A percentile compares a stretch with the other conserved stretches of the same genome.
phyloP scores from a whole-genome alignment of 371 early-diverging fungal species.

The Rhizopus microsporus region DNA sequence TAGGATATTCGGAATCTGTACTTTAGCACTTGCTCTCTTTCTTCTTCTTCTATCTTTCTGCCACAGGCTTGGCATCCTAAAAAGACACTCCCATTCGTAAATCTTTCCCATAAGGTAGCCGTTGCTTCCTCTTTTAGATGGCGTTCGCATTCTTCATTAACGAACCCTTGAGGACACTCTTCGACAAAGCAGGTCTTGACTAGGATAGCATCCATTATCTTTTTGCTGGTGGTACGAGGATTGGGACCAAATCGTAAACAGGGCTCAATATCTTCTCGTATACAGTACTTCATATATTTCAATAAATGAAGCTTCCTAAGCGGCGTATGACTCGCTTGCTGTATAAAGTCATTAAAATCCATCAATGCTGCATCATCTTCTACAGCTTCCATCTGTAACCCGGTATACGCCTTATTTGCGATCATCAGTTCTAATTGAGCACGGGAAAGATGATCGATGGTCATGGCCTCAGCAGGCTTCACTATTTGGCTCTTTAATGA shows the following conservation, averaged over 20 bases:
- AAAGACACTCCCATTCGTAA: constrained; percentile 41
- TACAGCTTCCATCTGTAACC: constrained; percentile 14
- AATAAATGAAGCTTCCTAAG: constrained; percentile 70
- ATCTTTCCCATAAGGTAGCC: constrained; percentile 55
- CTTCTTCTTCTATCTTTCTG: constrained; percentile 20
- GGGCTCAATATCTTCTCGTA: constrained; percentile 77
- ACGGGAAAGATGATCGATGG: constrained; percentile 21
- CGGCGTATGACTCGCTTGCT: constrained; percentile 53
- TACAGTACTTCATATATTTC: constrained; percentile 70
- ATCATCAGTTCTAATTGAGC: constrained; percentile 25
- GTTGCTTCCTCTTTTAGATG: constrained; percentile 31
- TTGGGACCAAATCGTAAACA: constrained; percentile 90
- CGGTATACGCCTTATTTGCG: constrained; percentile 14
- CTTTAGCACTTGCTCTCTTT: constrained; percentile 56
- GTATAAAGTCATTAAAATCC: constrained; percentile 79
- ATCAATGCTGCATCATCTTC: constrained; percentile 63
- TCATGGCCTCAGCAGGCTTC: neutral
- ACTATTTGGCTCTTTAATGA: constrained; percentile 49
- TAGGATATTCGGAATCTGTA: constrained; percentile 72
- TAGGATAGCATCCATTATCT: constrained; percentile 81
- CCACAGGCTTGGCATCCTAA: constrained; percentile 48
- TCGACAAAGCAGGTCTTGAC: constrained; percentile 79
- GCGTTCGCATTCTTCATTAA: constrained; percentile 23
- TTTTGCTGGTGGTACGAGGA: constrained; percentile 75
- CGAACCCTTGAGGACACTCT: constrained; percentile 47